Conservation (phyloP, 768 basidiomycete genomes). For the Auriscalpium orientale region DNA sequence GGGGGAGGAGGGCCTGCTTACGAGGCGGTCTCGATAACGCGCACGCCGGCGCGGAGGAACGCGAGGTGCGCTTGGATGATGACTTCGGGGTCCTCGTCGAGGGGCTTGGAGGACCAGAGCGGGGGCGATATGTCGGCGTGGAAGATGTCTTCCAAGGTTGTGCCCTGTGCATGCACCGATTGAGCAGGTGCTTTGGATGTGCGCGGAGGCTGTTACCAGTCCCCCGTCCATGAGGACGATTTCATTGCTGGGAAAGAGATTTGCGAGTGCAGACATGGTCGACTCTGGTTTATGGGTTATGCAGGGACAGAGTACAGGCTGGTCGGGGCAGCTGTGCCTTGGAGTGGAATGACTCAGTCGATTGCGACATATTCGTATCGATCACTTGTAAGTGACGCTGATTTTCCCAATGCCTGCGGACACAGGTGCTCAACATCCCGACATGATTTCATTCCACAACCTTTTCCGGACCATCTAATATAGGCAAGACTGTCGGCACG, state of each 20-base stretch:
- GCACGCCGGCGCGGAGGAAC: conserved; percentile 60
- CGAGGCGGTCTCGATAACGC: conserved; percentile 65
- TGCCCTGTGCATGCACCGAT: conserved; percentile 41
- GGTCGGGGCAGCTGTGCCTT: no score
- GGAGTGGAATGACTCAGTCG: no score
- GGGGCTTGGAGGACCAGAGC: conserved; percentile 66
- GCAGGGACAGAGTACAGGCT: no score
- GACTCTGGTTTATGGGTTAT: no score
- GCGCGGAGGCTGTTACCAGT: background rate
- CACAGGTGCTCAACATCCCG: no score
- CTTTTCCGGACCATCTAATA: no score
- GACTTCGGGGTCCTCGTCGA: conserved; percentile 42
- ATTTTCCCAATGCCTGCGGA: no score
- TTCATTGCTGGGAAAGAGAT: background rate
- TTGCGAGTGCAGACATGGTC: no score
- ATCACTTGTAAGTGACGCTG: no score
- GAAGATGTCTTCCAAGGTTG: conserved; percentile 48
- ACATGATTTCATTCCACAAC: no score
- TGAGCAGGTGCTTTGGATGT: background rate
- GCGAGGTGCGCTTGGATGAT: conserved; percentile 53
- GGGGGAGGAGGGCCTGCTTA: conserved; percentile 23
- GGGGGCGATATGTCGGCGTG: conserved; percentile 42
- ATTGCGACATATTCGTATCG: no score
- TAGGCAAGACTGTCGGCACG: no score
- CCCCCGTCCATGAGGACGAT: conserved; percentile 11